Conservation (phyloP, 2,329 filamentous ascomycete species). For the Rugonectria rugulosa region DNA sequence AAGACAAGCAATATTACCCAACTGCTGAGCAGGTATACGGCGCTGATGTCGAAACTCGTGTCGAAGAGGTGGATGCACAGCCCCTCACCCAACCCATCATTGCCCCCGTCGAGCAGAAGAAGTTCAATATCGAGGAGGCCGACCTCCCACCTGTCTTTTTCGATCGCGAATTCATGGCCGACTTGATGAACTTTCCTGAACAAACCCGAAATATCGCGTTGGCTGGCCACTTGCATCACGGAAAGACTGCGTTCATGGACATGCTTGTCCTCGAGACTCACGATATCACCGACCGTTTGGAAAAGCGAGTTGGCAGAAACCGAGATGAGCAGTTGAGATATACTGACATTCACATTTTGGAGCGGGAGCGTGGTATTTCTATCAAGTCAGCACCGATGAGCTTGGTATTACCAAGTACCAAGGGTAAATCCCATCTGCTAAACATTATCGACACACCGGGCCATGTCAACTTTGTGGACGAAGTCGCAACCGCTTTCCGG, state of each 20-base stretch:
- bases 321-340: slow-evolving; percentile 92
- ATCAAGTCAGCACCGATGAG: slow-evolving; percentile 96
- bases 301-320: slow-evolving; percentile 81
- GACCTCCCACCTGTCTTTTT: slow-evolving; percentile 90
- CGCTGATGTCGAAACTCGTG: slow-evolving; percentile 90
- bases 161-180: slow-evolving; percentile 90
- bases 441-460: slow-evolving; percentile 97
- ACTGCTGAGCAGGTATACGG: slow-evolving; percentile 98
- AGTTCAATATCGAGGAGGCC: slow-evolving; percentile 91
- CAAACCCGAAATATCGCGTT: slow-evolving; percentile 93
- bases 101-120: slow-evolving; percentile 91
- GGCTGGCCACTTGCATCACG: slow-evolving; percentile 93
- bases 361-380: slow-evolving; percentile 88
- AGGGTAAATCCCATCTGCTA: slow-evolving; percentile 92
- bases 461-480: slow-evolving; percentile 98
- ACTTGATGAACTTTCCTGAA: slow-evolving; percentile 94
- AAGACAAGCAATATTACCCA: slow-evolving; percentile 99
- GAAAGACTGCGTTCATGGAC: slow-evolving; percentile 98
- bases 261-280: slow-evolving; percentile 98
- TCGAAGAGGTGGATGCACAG: slow-evolving; percentile 97
- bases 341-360: slow-evolving; percentile 89
- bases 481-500: slow-evolving; percentile 87
- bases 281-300: slow-evolving; percentile 79
- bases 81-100: slow-evolving; percentile 92
- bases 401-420: slow-evolving; percentile 84